A percentile compares a stretch with the other conserved stretches of the same genome.
These are phyloP conservation scores for Isabelozyma rhagii DNA, from an alignment of 805 yeast species.

Conservation along the genomic window DNA sequence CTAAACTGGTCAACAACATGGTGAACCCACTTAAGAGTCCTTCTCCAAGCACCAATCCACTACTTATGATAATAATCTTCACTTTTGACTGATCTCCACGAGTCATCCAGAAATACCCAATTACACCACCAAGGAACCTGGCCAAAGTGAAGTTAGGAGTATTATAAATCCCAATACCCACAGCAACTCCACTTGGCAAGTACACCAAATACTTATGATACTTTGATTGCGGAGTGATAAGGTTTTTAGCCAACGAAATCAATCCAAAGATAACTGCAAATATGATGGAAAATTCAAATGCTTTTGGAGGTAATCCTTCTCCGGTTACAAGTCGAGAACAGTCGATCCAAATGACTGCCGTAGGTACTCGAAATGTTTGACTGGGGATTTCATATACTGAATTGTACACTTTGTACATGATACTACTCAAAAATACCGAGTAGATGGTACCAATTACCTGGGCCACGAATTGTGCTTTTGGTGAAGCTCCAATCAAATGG, in stretches of 20 bases:
- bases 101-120: conserved; percentile 56
- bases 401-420: conserved; percentile 82
- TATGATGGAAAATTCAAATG: conserved; percentile 52
- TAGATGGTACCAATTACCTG: conserved; percentile 85
- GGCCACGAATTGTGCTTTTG: conserved; percentile 86
- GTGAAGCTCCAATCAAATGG: conserved; percentile 85
- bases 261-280: conserved; percentile 70
- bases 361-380: conserved; percentile 78
- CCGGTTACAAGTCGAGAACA: conserved; percentile 93
- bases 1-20: conserved; percentile 70
- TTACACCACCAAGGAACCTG: conserved; percentile 82
- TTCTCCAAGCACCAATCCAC: conserved; percentile 92
- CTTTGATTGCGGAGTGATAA: conserved; percentile 41
- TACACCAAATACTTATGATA: conserved; percentile 45
- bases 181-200: conserved; percentile 94
- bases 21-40: conserved; percentile 83
- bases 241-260: conserved; percentile 62
- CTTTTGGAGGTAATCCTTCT: conserved; percentile 81
- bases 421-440: conserved; percentile 74
- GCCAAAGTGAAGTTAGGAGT: conserved; percentile 93
- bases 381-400: conserved; percentile 84
- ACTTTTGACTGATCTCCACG: conserved; percentile 46
- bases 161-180: conserved; percentile 94
- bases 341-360: conserved; percentile 95
- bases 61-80: conserved; percentile 78